phyloP scores from a whole-genome alignment of 2,329 filamentous ascomycete genomes.

The Cladophialophora carrionii region DNA sequence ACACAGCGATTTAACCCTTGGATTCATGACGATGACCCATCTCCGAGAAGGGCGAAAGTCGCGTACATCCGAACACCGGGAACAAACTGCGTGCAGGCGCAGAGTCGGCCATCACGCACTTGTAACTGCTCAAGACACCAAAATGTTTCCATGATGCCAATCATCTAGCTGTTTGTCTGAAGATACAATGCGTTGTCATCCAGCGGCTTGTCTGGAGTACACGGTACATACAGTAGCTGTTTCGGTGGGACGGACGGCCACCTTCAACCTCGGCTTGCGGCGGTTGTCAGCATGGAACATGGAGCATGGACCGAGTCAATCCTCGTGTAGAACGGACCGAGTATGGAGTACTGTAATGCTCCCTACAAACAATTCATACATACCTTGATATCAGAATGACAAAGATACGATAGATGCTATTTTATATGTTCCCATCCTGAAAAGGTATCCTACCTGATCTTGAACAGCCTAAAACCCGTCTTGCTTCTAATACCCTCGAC shows the following conservation, averaged over 20 bases:
- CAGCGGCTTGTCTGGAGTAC: not conserved
- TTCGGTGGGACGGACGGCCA: not conserved
- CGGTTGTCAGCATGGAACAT: constrained; percentile 2
- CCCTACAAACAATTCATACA: not conserved
- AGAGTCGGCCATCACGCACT: not conserved
- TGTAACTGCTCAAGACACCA: too few relatives aligned
- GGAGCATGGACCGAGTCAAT: not conserved
- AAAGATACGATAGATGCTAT: not conserved
- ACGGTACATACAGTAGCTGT: not conserved
- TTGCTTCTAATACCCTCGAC: not conserved
- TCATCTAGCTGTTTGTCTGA: too few relatives aligned
- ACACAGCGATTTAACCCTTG: not conserved
- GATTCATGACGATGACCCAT: not conserved
- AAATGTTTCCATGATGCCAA: too few relatives aligned
- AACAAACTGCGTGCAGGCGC: too few relatives aligned
- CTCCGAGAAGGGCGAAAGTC: too few relatives aligned
- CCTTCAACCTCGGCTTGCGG: constrained; percentile 1
- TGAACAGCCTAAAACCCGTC: not conserved
- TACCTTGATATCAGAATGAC: not conserved
- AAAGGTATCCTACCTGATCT: not conserved
- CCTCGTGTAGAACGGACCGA: not conserved
- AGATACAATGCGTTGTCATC: too few relatives aligned
- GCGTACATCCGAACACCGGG: too few relatives aligned
- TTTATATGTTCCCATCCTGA: too few relatives aligned
- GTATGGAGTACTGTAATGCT: not conserved